Base-by-base conservation (phyloP, 2,329 filamentous ascomycete genomes). In the Xylariales sp. region DNA sequence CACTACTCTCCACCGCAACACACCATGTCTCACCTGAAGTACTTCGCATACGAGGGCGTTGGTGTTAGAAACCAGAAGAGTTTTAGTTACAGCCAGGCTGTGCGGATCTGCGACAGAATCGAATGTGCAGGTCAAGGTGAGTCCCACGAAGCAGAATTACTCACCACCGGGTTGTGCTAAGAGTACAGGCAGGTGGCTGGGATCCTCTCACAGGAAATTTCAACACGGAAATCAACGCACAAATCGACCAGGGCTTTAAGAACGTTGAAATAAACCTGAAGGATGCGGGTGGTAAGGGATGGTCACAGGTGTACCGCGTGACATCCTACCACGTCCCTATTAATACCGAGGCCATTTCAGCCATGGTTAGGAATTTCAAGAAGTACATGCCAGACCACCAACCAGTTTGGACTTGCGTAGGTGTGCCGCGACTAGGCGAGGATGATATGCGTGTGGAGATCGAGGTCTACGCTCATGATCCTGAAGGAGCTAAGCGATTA, bases 371-470 rank as follows among this genome's bases (percentile, higher is more conserved):
- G 21, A 67, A 71, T 30, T 62, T 78, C 20, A 57, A 57, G 41
- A 69, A 69, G 47, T 75, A 65, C 52, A 67, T 72, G 55, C 72
- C 72, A 0, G 49, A 68, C 19, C 73, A 79, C 47, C 49, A 66
- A 42, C 74, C 74, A 0, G 57, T 76, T 3, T 74, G 69, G 70
- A 81, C 75, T 0, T 62, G 57, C 38, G 57, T 80, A 10, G 74
- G 69, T 0, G 74, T 80, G 1, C 46, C 59, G 3, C 48, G 57
- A 17, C 49, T 81, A 6, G 74, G 59, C 0, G 52, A 61, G 38
- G 62, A 65, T 21, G 65, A 62, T 28, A 81, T 81, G 76, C 52
- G 59, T 18, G 65, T 81, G 3, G 76, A 81, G 56, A 74, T 81
- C 53, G 76, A 80, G 52, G 74, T 76, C 6, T 60, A 59, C 4